Evolutionary conservation across 139 green algal species (phyloP), one percentile per base, ranked within the genome.

Genomic region (Gonium pectorale): DNA sequence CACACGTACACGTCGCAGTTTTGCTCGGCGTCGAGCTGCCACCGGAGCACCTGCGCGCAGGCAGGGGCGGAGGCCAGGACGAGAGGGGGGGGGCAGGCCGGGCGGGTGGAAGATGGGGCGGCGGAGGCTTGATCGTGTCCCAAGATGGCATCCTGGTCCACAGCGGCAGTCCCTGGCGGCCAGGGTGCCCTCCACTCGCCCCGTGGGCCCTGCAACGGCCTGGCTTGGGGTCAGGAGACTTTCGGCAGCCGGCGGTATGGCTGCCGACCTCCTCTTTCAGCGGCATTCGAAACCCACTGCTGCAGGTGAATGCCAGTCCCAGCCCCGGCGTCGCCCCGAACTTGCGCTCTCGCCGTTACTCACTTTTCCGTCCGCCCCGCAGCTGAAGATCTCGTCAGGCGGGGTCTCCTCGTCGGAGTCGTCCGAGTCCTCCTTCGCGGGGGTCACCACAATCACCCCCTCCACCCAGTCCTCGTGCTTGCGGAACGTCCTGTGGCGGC

Each of bases 11-110:
- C 78, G 62, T 96, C 91, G 49, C 88, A 93, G 84, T 93, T 92
- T 67, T 95, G 89, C 72, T 96, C 93, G n/a, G 78, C 69, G 38
- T 96, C 93, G 66, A 93, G 87, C 67, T 90, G 86, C 93, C 93
- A 96, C 9, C 79, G 70, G 38, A 89, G 81, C 31, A 96, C 75
- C 75, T 75, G 27, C n/a, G n/a, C n/a, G n/a, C n/a, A n/a, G n/a
- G n/a, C n/a, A n/a, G n/a, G n/a, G n/a, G 9, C 7, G 51, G 72
- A 31, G 51, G 68, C 43, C 35, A 6, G 64, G 35, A 29, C 2
- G 70, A 33, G 52, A 24, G 24, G 66, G 67, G 87, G 74, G 27
- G 89, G 74, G 38, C 49, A 11, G n/a, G n/a, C n/a, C n/a, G n/a
- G n/a, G n/a, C n/a, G n/a, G n/a, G n/a, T n/a, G n/a, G n/a, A n/a